Percentiles rank a stretch among this genome's conserved stretches.
Conservation (phyloP, 2,329 filamentous ascomycete species). For the Sphaerulina vaccinii region DNA sequence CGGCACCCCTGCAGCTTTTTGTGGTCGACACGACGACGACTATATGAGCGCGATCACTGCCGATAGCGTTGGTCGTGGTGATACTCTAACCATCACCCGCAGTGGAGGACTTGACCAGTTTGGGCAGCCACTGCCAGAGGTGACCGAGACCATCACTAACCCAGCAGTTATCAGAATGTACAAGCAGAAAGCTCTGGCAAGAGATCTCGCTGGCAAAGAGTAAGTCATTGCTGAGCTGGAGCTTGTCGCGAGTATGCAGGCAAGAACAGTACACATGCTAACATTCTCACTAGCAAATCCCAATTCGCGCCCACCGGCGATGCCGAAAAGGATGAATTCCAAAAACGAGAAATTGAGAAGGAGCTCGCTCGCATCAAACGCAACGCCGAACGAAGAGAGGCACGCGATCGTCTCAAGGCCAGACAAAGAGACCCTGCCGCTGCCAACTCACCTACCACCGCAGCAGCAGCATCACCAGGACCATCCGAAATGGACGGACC, state of each 20-base stretch:
- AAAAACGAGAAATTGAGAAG: conserved; percentile 59
- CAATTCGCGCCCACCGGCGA: conserved; percentile 65
- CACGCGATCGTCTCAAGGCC: conserved; percentile 81
- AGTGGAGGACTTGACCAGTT: conserved; percentile 59
- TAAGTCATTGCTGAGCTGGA: conserved; percentile 36
- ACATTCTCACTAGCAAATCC: conserved; percentile 35
- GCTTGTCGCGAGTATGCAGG: too few species aligned
- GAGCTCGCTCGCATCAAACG: conserved; percentile 83
- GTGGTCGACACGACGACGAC: conserved; percentile 70
- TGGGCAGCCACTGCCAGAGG: conserved; percentile 50
- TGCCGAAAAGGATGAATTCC: conserved; percentile 61
- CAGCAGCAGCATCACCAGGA: conserved; percentile 45
- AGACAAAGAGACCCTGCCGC: conserved; percentile 44
- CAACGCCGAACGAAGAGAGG: conserved; percentile 86
- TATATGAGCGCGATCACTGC: conserved; percentile 57
- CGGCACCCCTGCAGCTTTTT: conserved; percentile 55
- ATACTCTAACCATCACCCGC: conserved; percentile 71
- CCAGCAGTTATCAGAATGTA: conserved; percentile 87
- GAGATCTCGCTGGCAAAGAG: conserved; percentile 71
- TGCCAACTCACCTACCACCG: conserved; percentile 46
- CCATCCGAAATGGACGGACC: conserved; percentile 47
- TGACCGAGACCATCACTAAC: conserved; percentile 50
- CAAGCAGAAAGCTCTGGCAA: conserved; percentile 70
- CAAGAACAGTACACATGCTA: neutral
- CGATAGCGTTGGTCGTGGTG: conserved; percentile 48